Base-by-base conservation (phyloP, 2,329 filamentous ascomycete species). In the Claviceps sp. region DNA sequence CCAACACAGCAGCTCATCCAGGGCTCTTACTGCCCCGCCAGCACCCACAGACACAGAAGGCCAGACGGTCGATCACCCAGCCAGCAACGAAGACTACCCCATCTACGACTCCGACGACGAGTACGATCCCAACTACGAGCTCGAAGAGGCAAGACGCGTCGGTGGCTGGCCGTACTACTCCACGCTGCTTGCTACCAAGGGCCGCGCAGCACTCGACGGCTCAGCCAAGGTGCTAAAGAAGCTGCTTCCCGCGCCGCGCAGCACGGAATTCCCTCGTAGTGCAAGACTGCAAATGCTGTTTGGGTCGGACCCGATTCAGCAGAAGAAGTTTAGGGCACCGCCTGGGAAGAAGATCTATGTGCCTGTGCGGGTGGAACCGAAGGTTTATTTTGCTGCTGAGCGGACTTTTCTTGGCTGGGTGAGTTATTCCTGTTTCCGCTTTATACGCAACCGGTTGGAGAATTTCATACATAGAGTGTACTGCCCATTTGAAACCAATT, bases 361-460 rank as follows among this genome's bases (percentile, higher is more conserved):
- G 24, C 91, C 91, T 14, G 85, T 97, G 52, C 83, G 93, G 48
- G 90, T 98, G 37, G 93, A 98, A 68, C 93, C 93, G 37, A 98
- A 98, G 71, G 93, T 98, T 49, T 95, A 89, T 68, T 95, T 98
- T 65, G 93, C 93, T 22, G 90, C 89, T 1, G 93, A 98, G 69
- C 81, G 93, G 57, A 98, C 93, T 1, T 98, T 96, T 70, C 77
- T 98, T 53, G 87, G 89, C 56, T 98, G 93, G 89, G 83, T 86
- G 70, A 72, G 81, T 46, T 16, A 26, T 34, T 6, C 14, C 26
- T 16, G 9, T 16, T 34, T 11, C 11, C 40, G 14, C 16, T 48
- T 11, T 24, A 34, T 34, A 34, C 9, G 3, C 30, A 34, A 34
- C 30, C 2, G 11, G 9, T 34, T 34, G 30, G 30, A 11, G 3